A percentile compares a stretch with the other conserved stretches of the same genome.
These are phyloP conservation scores for Phytophthora lateralis DNA, from an alignment of 352 stramenopile genomes.

Conservation along the genomic window DNA sequence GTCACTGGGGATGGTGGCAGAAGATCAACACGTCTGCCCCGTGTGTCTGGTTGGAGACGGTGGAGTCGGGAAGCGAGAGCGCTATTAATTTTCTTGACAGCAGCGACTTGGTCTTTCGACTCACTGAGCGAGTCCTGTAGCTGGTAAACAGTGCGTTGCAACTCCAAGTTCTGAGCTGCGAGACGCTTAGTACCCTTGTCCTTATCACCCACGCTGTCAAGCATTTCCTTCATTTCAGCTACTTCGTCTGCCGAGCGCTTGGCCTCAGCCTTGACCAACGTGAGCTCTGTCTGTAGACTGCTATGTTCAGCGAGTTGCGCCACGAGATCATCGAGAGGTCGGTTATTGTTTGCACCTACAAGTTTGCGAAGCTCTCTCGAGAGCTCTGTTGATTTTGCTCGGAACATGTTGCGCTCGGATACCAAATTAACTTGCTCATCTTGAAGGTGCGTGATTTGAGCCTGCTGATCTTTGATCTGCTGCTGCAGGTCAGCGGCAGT, in stretches of 20 bases:
- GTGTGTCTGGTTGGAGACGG: constrained; percentile 53
- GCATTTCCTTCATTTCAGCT: constrained; percentile 60
- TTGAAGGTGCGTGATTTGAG: constrained; percentile 36
- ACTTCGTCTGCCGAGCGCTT: constrained; percentile 63
- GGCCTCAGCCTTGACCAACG: constrained; percentile 53
- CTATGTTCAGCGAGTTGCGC: constrained; percentile 64
- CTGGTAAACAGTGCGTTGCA: constrained; percentile 77
- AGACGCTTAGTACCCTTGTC: constrained; percentile 66
- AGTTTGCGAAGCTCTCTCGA: constrained; percentile 66
- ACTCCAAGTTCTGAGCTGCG: constrained; percentile 63
- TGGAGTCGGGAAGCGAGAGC: constrained; percentile 73
- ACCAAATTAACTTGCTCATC: constrained; percentile 43
- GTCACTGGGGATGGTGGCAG: constrained; percentile 41
- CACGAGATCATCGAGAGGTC: constrained; percentile 58
- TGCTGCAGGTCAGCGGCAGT: constrained; percentile 50
- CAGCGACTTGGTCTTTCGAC: constrained; percentile 68
- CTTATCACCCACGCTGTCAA: constrained; percentile 69
- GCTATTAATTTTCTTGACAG: constrained; percentile 78
- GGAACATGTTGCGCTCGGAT: constrained; percentile 69
- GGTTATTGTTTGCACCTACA: constrained; percentile 55
- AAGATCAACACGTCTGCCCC: constrained; percentile 58
- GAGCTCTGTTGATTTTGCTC: constrained; percentile 52
- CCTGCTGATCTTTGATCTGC: constrained; percentile 40
- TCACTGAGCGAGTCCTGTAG: constrained; percentile 76
- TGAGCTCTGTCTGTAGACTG: constrained; percentile 58